Conservation (phyloP, 192 early-diverging fungal species). For the Mortierella claussenii region DNA sequence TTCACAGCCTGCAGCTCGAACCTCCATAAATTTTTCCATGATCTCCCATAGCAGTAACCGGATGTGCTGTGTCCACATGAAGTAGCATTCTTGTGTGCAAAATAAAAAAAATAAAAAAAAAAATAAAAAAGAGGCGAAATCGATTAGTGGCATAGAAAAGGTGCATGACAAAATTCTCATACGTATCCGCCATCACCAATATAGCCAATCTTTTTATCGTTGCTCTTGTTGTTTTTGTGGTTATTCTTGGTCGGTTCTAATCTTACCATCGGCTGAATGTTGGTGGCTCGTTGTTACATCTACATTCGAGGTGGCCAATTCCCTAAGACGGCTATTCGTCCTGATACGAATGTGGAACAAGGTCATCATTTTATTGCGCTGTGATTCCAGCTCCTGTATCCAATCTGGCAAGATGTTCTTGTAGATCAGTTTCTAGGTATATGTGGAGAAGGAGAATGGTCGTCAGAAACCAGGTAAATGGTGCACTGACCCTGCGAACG, state of each 20-base stretch:
- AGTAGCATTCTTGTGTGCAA: too few relatives aligned
- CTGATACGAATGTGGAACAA: neutral
- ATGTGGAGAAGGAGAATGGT: too few relatives aligned
- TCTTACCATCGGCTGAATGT: too few relatives aligned
- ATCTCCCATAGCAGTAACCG: conserved; percentile 15
- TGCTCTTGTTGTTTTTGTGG: neutral
- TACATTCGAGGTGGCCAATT: too few relatives aligned
- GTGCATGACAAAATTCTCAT: too few relatives aligned
- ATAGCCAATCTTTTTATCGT: conserved; percentile 1
- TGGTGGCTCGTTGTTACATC: too few relatives aligned
- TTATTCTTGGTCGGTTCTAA: neutral
- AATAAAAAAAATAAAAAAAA: too few relatives aligned
- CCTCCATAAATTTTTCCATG: conserved; percentile 16
- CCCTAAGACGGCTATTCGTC: too few relatives aligned
- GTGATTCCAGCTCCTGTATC: conserved; percentile 7
- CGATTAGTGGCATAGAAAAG: too few relatives aligned
- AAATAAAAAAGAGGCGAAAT: too few relatives aligned
- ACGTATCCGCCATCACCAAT: too few relatives aligned
- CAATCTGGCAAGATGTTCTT: conserved; percentile 22
- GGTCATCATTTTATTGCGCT: neutral
- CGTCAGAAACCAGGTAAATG: neutral
- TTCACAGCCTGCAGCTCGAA: neutral
- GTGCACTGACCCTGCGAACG: neutral
- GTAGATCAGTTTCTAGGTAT: conserved; percentile 24
- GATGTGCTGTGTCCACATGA: conserved; percentile 6